phyloP scores from a whole-genome alignment of 2,329 filamentous ascomycete species.

The Ascochyta fabae region DNA sequence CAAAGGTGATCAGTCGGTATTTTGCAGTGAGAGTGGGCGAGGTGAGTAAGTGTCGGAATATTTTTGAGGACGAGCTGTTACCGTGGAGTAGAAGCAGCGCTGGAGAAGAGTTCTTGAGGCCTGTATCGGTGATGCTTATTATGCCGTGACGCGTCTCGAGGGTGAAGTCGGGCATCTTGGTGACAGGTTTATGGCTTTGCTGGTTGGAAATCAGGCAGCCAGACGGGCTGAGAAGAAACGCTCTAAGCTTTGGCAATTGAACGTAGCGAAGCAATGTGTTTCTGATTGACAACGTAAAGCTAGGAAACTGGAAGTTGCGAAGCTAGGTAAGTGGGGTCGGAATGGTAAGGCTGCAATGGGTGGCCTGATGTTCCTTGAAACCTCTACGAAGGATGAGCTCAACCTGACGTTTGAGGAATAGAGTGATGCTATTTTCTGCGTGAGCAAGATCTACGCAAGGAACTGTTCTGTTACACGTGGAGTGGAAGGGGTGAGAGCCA shows the following conservation, averaged over 20 bases:
- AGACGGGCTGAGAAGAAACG: too few species aligned
- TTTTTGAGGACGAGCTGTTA: slow-evolving; percentile 38
- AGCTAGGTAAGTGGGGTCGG: background rate
- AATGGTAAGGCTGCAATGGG: background rate
- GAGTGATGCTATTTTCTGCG: background rate
- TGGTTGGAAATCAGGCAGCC: too few species aligned
- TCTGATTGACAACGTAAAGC: background rate
- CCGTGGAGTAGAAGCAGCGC: slow-evolving; percentile 42
- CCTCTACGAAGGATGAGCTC: background rate
- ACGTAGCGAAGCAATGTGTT: too few species aligned
- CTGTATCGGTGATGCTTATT: slow-evolving; percentile 31
- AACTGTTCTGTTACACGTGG: background rate
- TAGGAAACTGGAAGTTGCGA: background rate
- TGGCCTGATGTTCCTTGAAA: background rate
- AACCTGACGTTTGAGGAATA: background rate
- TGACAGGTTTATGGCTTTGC: too few species aligned
- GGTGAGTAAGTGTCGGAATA: slow-evolving; percentile 36
- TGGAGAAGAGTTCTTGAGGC: slow-evolving; percentile 23
- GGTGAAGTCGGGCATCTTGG: slow-evolving; percentile 23
- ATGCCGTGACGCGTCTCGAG: slow-evolving; percentile 31
- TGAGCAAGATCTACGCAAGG: too few species aligned
- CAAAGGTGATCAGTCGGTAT: slow-evolving; percentile 38
- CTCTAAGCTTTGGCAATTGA: too few species aligned
- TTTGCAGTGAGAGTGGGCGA: slow-evolving; percentile 14
- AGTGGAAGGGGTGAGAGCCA: background rate